These are phyloP conservation scores for Trifolium subterraneum DNA, from an alignment of 306 rosid genomes.

Conservation along the genomic window DNA sequence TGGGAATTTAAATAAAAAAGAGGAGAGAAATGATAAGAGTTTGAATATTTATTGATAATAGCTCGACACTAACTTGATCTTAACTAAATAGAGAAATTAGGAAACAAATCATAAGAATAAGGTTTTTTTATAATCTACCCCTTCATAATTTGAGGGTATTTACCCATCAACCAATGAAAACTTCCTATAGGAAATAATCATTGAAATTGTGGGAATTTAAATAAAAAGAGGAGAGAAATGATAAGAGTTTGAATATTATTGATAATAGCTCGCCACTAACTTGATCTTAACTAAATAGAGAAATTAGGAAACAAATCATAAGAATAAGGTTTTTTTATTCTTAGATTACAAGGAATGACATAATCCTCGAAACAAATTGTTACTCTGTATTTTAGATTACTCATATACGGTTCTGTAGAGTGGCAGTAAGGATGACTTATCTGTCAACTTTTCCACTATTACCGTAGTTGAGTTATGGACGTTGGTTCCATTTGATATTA, in stretches of 20 bases:
- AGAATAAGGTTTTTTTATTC: no score
- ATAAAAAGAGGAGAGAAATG: background rate
- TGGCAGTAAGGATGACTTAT: no score
- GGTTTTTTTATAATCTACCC: no score
- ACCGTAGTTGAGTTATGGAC: background rate
- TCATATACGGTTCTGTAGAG: no score
- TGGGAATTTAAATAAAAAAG: background rate
- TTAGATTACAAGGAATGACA: background rate
- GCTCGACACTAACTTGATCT: background rate
- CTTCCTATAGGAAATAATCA: background rate
- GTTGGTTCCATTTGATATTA: slow-evolving; percentile 9
- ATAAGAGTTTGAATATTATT: background rate
- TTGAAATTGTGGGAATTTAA: background rate
- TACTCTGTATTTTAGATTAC: background rate
- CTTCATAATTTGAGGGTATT: no score
- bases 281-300: background rate
- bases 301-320: slow-evolving; percentile 1
- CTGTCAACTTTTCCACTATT: no score
- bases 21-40: background rate
- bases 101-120: background rate
- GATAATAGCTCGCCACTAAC: background rate
- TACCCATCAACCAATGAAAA: no score
- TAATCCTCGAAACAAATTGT: slow-evolving; percentile 22
- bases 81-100: slow-evolving; percentile 1
- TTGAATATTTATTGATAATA: slow-evolving; percentile 6